Base-by-base conservation (phyloP, 2,329 filamentous ascomycete genomes). In the Verticillium tricorpus region DNA sequence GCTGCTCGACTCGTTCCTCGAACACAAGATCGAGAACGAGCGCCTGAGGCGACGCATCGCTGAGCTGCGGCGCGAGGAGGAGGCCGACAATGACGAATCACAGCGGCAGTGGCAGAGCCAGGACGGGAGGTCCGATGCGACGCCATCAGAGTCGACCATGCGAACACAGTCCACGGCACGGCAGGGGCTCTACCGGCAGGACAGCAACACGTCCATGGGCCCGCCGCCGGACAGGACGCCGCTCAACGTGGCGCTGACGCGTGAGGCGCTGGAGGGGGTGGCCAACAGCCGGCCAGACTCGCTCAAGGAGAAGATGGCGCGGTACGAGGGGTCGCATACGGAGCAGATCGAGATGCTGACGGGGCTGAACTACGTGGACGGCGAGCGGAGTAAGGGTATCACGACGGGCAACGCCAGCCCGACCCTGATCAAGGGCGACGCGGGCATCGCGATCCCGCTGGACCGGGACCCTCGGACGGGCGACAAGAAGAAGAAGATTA, bases 11-110 rank as follows among this genome's bases (percentile, higher is more conserved):
- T 96, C 93, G 0, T 97, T 97, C 70, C 81, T 98, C 32, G 94
- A 98, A 73, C 93, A 97, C 78, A 97, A 97, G 76, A 94, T 97
- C 60, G 94, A 97, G 74, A 97, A 97, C 70, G 93, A 97, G 77
- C 86, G 93, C 5, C 77, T 98, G 57, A 88, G 87, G 69, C 90
- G 92, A 68, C 87, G 92, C 54, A 96, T 98, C 64, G 88, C 89
- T 19, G 92, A 96, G 75, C 80, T 97, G 60, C 91, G 91, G 67
- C 84, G 85, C 64, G 94, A 97, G 74, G 94, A 97, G 73, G 87
- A 89, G 61, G 91, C 93, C 60, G 93, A 96, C 64, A 82, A 83
- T 17, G 89, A 90, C 63, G 85, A 87, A 62, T 84, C 86, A 59
- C 84, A 87, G 62, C 81, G 82, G 64, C 82, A 87, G 55, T 88